phyloP scores from a whole-genome alignment of 1,284 basidiomycete species.

The Tilletia indica region DNA sequence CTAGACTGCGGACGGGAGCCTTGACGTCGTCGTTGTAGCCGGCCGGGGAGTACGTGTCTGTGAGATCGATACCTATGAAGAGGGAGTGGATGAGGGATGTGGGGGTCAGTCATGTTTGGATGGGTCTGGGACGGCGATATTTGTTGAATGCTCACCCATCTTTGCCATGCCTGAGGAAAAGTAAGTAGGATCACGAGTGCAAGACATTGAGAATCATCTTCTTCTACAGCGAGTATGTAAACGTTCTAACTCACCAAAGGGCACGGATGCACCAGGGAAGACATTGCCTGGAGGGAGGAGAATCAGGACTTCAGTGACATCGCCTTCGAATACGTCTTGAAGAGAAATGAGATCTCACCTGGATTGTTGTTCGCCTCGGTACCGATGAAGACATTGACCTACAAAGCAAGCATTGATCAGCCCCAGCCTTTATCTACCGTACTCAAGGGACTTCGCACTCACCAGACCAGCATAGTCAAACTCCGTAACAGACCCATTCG shows the following conservation, averaged over 20 bases:
- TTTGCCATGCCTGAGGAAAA: slow-evolving; percentile 32
- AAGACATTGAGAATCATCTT: no score
- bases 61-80: slow-evolving; percentile 8
- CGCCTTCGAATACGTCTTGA: no score
- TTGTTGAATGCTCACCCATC: slow-evolving; percentile 37
- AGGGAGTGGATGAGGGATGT: not conserved
- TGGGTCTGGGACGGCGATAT: not conserved
- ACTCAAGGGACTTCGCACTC: not conserved
- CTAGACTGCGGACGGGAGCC: slow-evolving; percentile 40
- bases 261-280: slow-evolving; percentile 40
- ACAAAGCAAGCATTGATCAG: slow-evolving; percentile 12
- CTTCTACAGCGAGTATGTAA: no score
- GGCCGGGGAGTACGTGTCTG: slow-evolving; percentile 40
- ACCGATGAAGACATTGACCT: slow-evolving; percentile 31
- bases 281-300: slow-evolving; percentile 28
- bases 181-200: no score
- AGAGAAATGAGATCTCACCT: slow-evolving; percentile 7
- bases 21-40: slow-evolving; percentile 36
- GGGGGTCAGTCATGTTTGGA: not conserved
- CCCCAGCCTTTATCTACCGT: not conserved
- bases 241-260: slow-evolving; percentile 29
- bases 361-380: slow-evolving; percentile 27
- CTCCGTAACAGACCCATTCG: not conserved
- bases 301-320: no score
- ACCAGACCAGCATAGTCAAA: slow-evolving; percentile 11